phyloP scores from a whole-genome alignment of 2,329 filamentous ascomycete genomes.

The Rhynchosporium secalis region DNA sequence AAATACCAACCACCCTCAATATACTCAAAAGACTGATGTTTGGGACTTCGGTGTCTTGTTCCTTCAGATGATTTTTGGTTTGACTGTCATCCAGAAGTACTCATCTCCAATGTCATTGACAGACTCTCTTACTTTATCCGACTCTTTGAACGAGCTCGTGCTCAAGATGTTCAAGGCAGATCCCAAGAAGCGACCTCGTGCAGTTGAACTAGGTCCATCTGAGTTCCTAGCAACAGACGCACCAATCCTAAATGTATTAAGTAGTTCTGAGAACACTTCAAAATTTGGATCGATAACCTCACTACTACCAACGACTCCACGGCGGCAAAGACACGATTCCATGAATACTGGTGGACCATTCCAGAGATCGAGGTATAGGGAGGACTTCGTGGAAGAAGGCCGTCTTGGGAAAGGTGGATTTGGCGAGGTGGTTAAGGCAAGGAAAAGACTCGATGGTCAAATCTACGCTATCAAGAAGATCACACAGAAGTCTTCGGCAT shows the following conservation, averaged over 20 bases:
- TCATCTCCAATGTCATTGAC: conserved; percentile 75
- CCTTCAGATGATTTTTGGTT: conserved; percentile 89
- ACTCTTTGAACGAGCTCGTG: conserved; percentile 76
- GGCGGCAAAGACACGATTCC: conserved; percentile 62
- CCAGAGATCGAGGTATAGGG: conserved; percentile 72
- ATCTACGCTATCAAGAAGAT: conserved; percentile 98
- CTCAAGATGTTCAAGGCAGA: conserved; percentile 83
- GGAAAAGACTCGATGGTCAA: conserved; percentile 89
- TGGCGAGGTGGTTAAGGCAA: conserved; percentile 91
- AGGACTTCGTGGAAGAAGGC: conserved; percentile 89
- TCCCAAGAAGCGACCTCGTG: conserved; percentile 78
- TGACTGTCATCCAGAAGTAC: conserved; percentile 73
- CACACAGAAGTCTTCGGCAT: conserved; percentile 74
- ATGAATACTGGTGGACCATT: conserved; percentile 52
- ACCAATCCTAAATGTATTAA: conserved; percentile 48
- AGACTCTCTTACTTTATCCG: conserved; percentile 69
- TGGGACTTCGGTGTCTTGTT: conserved; percentile 95
- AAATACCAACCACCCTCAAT: conserved; percentile 58
- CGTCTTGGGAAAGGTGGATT: conserved; percentile 91
- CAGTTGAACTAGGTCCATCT: conserved; percentile 69
- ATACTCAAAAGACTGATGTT: conserved; percentile 80
- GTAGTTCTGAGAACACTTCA: conserved; percentile 44
- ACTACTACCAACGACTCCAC: conserved; percentile 46
- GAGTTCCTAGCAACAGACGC: conserved; percentile 68
- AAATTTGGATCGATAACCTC: conserved; percentile 44